A percentile compares a stretch with the other conserved stretches of the same genome.
Evolutionary conservation across 2,329 filamentous ascomycete genomes (phyloP).

Genomic region (Talaromyces piceae): DNA sequence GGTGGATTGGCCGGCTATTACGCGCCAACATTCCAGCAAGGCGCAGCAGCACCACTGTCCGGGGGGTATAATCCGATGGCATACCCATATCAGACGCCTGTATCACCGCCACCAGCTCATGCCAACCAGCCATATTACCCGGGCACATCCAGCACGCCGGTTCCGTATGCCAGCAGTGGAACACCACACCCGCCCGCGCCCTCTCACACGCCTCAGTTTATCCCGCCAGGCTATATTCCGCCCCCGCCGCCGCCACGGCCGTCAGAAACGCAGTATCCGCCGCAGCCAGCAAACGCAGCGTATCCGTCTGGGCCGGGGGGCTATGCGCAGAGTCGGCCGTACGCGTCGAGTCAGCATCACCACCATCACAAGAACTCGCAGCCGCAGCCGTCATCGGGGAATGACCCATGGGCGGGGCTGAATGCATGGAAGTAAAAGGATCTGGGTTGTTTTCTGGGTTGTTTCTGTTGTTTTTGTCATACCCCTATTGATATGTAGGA

Average conservation of each 20-base stretch:
- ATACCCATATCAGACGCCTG: conserved; percentile 37
- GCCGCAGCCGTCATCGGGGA: conserved; percentile 21
- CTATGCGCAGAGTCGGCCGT: conserved; percentile 46
- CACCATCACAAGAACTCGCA: conserved; percentile 25
- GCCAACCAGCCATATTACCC: conserved; percentile 22
- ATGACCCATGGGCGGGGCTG: conserved; percentile 64
- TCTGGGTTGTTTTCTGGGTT: neutral
- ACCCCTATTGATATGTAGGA: neutral
- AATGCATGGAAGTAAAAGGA: conserved; percentile 58
- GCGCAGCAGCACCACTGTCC: conserved; percentile 33
- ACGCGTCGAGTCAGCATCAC: conserved; percentile 30
- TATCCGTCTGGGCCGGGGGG: conserved; percentile 49
- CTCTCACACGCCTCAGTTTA: conserved; percentile 35
- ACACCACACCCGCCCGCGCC: conserved; percentile 24
- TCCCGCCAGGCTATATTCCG: conserved; percentile 59
- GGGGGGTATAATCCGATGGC: conserved; percentile 46
- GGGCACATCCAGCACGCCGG: conserved; percentile 8
- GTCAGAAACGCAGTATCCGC: conserved; percentile 40
- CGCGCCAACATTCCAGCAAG: conserved; percentile 33
- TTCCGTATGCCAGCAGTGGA: conserved; percentile 21
- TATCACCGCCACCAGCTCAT: conserved; percentile 38
- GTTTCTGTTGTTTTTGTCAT: neutral
- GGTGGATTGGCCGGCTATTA: conserved; percentile 21
- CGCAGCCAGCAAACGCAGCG: conserved; percentile 42
- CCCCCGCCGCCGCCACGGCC: conserved; percentile 61